These are phyloP conservation scores for Dryas octopetala DNA, from an alignment of 306 rosid species.

Conservation along the genomic window DNA sequence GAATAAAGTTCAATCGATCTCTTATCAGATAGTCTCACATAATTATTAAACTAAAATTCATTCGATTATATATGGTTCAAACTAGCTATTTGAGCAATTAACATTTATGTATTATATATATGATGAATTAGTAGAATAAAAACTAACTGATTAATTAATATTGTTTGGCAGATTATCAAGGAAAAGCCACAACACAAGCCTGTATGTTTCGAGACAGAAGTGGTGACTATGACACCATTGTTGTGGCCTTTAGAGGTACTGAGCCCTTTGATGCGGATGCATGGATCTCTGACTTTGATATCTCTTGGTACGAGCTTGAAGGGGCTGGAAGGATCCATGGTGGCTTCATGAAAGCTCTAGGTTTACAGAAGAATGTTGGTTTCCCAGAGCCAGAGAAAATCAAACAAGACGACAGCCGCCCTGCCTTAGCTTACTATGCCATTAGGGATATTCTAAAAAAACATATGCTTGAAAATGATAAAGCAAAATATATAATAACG, in stretches of 20 bases:
- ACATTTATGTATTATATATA: neutral
- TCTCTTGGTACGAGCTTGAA: conserved; percentile 67
- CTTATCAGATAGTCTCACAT: too few species aligned
- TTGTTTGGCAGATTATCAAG: conserved; percentile 52
- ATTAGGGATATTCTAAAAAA: conserved; percentile 20
- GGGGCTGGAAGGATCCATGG: conserved; percentile 65
- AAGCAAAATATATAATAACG: conserved; percentile 19
- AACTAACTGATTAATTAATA: neutral
- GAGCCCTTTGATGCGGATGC: conserved; percentile 75
- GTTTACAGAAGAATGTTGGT: conserved; percentile 47
- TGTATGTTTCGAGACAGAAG: conserved; percentile 49
- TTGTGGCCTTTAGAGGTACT: conserved; percentile 78
- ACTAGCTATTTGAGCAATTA: too few species aligned
- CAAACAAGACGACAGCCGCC: conserved; percentile 14
- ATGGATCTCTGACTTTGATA: conserved; percentile 76
- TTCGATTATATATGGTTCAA: too few species aligned
- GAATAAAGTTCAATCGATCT: conserved; percentile 4
- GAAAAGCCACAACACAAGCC: conserved; percentile 57
- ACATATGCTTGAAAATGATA: conserved; percentile 15
- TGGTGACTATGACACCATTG: conserved; percentile 44
- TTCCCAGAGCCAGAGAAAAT: conserved; percentile 57
- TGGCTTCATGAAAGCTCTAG: conserved; percentile 83
- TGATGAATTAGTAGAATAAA: neutral
- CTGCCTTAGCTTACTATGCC: conserved; percentile 53
- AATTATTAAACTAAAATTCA: too few species aligned